Base-by-base conservation (phyloP, 108 stramenopile species). In the Skeletonema tropicum region DNA sequence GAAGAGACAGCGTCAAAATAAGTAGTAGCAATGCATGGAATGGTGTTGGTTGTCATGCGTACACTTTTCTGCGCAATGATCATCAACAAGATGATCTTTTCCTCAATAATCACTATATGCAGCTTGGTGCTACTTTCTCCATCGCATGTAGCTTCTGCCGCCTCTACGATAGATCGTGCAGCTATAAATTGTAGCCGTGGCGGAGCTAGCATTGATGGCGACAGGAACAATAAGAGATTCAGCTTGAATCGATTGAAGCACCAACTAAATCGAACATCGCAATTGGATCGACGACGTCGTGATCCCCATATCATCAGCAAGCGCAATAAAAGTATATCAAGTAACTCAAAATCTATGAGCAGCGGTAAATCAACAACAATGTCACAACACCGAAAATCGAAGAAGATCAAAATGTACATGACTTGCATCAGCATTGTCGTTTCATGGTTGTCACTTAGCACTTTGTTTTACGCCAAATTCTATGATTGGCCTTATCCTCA, bases 391-490 rank as follows among this genome's bases (percentile, higher is more conserved):
- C 19, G 23, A 55, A 55, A 23, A 8, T 23, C 19, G 23, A 55
- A 55, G 52, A 55, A 55, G 7, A 19, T 55, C 21, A 55, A 55
- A 17, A 70, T 87, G 76, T 87, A 87, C 42, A 11, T 48, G 12
- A 57, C 66, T 2, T 87, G 87, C 69, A 35, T 79, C 57, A 25
- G 45, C 48, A 80, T 84, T 60, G 84, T 85, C 14, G 15, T 74
- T 5, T 31, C 79, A 7, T 87, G 87, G 87, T 62, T 83, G 11
- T n/a, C 66, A 23, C 60, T 70, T 1, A 82, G 84, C 17, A 85
- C 87, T n/a, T 25, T 85, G 7, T 87, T 87, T 64, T 87, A 87
- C 79, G 78, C 84, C 35, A 61, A 62, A 64, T 77, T 66, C 66
- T 83, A 87, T 60, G 36, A 77, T 14, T 87, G 87, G 87, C 87